Percentiles rank a stretch among this genome's conserved stretches.
phyloP scores from a whole-genome alignment of 345 rosid genomes.

The Pistacia vera region DNA sequence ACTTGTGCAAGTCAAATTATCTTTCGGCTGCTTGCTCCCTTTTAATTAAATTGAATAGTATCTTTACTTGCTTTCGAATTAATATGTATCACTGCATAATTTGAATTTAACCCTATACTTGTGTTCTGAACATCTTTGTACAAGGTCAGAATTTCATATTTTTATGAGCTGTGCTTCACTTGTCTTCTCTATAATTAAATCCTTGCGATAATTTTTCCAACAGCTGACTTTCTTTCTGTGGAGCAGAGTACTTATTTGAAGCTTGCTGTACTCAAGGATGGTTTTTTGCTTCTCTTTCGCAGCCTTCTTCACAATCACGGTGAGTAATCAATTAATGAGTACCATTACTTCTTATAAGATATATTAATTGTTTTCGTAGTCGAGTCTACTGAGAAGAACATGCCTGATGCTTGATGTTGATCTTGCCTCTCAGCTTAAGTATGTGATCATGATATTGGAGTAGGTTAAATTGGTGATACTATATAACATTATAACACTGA shows the following conservation, averaged over 20 bases:
- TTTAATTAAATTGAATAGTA: neutral
- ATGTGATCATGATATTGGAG: neutral
- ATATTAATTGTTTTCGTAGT: neutral
- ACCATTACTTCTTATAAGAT: neutral
- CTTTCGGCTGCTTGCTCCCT: neutral
- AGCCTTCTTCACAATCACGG: constrained; percentile 48
- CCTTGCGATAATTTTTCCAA: neutral
- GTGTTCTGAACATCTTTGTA: neutral
- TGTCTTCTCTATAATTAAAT: constrained; percentile 2
- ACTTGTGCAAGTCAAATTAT: no score
- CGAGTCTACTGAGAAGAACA: constrained; percentile 3
- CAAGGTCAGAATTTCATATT: constrained; percentile 5
- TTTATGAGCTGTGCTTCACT: neutral
- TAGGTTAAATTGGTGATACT: neutral
- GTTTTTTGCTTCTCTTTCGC: constrained; percentile 55
- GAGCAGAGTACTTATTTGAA: constrained; percentile 64
- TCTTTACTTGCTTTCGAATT: neutral
- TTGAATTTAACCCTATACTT: neutral
- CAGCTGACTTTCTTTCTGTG: constrained; percentile 16
- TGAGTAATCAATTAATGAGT: constrained; percentile 29
- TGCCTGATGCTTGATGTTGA: constrained; percentile 5
- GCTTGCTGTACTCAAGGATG: constrained; percentile 74
- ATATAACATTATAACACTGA: neutral
- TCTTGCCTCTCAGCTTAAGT: neutral
- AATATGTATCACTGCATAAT: neutral